A percentile compares a stretch with the other conserved stretches of the same genome.
Evolutionary conservation across 208 protist species (phyloP).

Genomic region (Leptomonas pyrrhocoris): DNA sequence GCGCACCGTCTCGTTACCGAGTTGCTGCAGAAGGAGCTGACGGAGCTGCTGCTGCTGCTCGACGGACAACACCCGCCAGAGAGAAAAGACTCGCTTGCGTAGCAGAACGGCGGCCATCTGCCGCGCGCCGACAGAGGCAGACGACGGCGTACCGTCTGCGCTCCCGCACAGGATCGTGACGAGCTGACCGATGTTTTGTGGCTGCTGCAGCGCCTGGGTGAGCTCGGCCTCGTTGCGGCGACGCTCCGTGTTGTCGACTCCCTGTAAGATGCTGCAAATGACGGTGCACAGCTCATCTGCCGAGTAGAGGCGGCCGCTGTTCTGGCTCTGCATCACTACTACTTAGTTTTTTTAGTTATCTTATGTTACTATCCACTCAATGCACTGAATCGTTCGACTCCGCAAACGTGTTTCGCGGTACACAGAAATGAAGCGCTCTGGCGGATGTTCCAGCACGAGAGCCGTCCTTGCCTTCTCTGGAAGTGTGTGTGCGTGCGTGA

Average conservation of each 20-base stretch:
- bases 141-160: conserved; percentile 18
- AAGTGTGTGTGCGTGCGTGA: background rate
- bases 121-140: conserved; percentile 54
- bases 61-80: conserved; percentile 62
- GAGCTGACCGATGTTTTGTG: conserved; percentile 51
- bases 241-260: conserved; percentile 72
- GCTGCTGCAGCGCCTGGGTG: conserved; percentile 42
- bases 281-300: conserved; percentile 55
- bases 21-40: conserved; percentile 62
- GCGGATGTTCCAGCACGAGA: no score
- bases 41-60: conserved; percentile 58
- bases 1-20: conserved; percentile 61
- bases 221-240: conserved; percentile 56
- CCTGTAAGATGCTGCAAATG: conserved; percentile 57
- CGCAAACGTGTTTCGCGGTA: no score
- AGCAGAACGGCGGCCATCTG: conserved; percentile 86
- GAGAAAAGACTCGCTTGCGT: conserved; percentile 74
- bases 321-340: background rate
- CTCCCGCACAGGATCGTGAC: conserved; percentile 51
- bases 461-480: no score
- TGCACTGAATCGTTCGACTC: no score
- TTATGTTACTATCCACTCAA: no score
- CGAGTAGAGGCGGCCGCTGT: conserved; percentile 16
- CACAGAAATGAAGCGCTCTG: no score
- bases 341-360: background rate